phyloP scores from a whole-genome alignment of 2,329 filamentous ascomycete species.

The Trichoderma cornu-damae region DNA sequence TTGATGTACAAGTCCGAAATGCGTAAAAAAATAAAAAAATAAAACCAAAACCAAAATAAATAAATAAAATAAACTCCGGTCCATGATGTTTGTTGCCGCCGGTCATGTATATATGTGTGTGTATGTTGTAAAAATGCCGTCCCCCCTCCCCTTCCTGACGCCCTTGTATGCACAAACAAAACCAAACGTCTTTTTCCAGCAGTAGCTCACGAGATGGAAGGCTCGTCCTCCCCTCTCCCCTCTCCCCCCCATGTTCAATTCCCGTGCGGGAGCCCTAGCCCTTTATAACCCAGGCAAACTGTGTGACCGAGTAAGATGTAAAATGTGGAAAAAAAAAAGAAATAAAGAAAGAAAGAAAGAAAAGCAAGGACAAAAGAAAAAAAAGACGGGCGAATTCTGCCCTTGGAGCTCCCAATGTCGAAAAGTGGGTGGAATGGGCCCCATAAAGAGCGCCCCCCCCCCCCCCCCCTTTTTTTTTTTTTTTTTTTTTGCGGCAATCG shows the following conservation, averaged over 20 bases:
- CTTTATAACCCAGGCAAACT: background rate
- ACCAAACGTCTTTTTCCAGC: background rate
- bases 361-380: background rate
- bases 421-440: background rate
- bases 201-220: background rate
- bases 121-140: too few relatives aligned
- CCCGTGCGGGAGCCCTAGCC: background rate
- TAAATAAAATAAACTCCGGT: conserved; percentile 18
- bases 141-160: conserved; percentile 10
- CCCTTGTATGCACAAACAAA: conserved; percentile 15
- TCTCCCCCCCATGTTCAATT: background rate
- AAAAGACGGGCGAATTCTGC: background rate
- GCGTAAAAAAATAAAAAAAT: background rate
- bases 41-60: background rate
- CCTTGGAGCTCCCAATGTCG: background rate
- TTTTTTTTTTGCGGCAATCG: too few relatives aligned
- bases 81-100: conserved; percentile 16
- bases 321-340: background rate
- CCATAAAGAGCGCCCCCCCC: background rate
- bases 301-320: background rate
- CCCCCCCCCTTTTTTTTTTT: too few relatives aligned
- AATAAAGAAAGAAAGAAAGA: background rate
- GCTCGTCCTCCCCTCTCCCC: background rate
- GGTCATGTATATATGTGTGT: conserved; percentile 5
- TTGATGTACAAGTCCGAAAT: conserved; percentile 7